Conservation (phyloP, 345 rosid genomes). For the Citrus mangshanensis region DNA sequence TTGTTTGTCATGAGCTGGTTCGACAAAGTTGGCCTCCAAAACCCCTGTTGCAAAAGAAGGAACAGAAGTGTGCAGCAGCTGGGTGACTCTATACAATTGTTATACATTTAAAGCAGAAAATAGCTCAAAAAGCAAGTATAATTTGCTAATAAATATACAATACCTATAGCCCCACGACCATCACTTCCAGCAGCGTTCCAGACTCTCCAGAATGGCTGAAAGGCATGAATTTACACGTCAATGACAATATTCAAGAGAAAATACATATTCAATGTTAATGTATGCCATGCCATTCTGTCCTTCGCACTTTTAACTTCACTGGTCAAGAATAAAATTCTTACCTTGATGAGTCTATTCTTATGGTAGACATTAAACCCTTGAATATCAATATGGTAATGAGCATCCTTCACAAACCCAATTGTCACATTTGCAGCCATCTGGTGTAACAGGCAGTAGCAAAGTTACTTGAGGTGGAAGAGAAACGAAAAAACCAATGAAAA, state of each 20-base stretch:
- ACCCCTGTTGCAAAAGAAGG: slow-evolving; percentile 33
- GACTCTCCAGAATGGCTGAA: slow-evolving; percentile 84
- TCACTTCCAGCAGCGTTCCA: slow-evolving; percentile 86
- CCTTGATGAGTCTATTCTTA: slow-evolving; percentile 82
- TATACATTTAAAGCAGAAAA: not conserved
- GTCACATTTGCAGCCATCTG: slow-evolving; percentile 55
- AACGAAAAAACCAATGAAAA: not conserved
- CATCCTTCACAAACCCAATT: slow-evolving; percentile 87
- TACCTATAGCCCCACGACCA: slow-evolving; percentile 83
- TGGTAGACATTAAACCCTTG: slow-evolving; percentile 87
- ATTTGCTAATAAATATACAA: not conserved
- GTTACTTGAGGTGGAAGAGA: not conserved
- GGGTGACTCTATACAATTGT: no score
- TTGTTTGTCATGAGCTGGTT: slow-evolving; percentile 87
- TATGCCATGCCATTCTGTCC: not conserved
- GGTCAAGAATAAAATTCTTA: slow-evolving; percentile 9
- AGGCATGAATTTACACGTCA: not conserved
- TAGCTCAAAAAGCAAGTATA: not conserved
- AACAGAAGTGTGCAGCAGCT: not conserved
- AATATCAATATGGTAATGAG: slow-evolving; percentile 57
- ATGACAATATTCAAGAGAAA: not conserved
- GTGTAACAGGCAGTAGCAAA: not conserved
- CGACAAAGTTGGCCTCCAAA: slow-evolving; percentile 74
- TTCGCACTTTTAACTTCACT: not conserved
- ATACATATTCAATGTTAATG: not conserved